Evolutionary conservation across 345 rosid genomes (phyloP).

Genomic region (Syzygium jambos): DNA sequence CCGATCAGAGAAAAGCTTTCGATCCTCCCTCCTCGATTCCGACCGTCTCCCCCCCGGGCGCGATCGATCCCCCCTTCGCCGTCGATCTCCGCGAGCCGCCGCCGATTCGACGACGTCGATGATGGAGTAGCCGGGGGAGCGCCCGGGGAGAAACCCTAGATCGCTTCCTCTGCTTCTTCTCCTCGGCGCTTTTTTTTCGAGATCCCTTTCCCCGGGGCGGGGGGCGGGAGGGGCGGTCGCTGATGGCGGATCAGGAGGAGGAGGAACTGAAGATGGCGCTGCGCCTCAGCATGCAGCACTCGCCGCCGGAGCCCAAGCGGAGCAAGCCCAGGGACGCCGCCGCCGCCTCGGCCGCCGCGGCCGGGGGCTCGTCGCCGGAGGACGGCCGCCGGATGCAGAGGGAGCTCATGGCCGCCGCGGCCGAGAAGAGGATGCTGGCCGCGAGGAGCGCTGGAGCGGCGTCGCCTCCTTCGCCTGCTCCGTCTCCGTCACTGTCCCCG

Average conservation of each 20-base stretch:
- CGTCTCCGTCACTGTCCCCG: not conserved
- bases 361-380: not conserved
- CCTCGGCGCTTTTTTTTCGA: not conserved
- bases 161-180: not conserved
- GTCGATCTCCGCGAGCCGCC: not conserved
- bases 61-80: too few relatives aligned
- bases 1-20: not conserved
- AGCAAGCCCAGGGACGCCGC: constrained; percentile 74
- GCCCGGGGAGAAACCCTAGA: not conserved
- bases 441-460: constrained; percentile 12
- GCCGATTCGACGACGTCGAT: not conserved
- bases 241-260: constrained; percentile 96
- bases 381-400: constrained; percentile 31
- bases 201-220: not conserved
- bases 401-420: constrained; percentile 97
- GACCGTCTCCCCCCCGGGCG: not conserved
- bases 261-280: constrained; percentile 84
- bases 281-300: constrained; percentile 83
- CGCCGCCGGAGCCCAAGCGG: constrained; percentile 90
- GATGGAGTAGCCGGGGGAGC: not conserved
- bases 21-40: not conserved
- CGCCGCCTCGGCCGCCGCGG: not conserved
- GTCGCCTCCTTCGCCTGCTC: constrained; percentile 12
- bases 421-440: constrained; percentile 74
- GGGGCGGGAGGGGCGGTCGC: not conserved